Conservation (phyloP, 176 grass and related monocot species). For the Saccharum officinarum region DNA sequence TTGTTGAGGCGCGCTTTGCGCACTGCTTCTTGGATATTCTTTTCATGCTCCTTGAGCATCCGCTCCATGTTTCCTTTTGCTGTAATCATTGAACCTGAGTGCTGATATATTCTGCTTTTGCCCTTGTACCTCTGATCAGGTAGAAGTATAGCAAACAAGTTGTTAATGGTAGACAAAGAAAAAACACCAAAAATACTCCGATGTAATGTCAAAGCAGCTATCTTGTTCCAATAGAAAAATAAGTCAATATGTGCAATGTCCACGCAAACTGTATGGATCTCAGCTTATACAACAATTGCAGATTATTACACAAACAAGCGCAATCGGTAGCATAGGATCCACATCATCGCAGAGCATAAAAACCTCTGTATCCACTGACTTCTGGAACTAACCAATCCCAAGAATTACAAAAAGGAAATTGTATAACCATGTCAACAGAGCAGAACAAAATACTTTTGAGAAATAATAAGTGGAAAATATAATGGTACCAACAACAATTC, state of each 20-base stretch:
- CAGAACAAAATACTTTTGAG: not conserved
- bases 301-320: not conserved
- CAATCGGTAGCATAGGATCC: not conserved
- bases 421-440: not conserved
- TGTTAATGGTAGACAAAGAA: not conserved
- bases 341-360: not conserved
- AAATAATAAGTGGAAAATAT: not conserved
- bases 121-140: constrained; percentile 39
- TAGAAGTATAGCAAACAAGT: not conserved
- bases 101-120: constrained; percentile 51
- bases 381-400: not conserved
- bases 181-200: not conserved
- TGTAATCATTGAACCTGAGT: constrained; percentile 63
- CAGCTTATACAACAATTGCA: not conserved
- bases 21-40: constrained; percentile 76
- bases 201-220: not conserved
- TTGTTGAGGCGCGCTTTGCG: constrained; percentile 64
- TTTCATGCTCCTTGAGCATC: constrained; percentile 78
- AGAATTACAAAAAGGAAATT: not conserved
- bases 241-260: not conserved
- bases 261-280: not conserved
- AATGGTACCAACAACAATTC: not conserved
- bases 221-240: not conserved
- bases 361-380: not conserved
- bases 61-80: constrained; percentile 60